Evolutionary conservation across 805 yeast species (phyloP), one percentile per base, ranked within the genome.

Genomic region (Lachancea fermentati): DNA sequence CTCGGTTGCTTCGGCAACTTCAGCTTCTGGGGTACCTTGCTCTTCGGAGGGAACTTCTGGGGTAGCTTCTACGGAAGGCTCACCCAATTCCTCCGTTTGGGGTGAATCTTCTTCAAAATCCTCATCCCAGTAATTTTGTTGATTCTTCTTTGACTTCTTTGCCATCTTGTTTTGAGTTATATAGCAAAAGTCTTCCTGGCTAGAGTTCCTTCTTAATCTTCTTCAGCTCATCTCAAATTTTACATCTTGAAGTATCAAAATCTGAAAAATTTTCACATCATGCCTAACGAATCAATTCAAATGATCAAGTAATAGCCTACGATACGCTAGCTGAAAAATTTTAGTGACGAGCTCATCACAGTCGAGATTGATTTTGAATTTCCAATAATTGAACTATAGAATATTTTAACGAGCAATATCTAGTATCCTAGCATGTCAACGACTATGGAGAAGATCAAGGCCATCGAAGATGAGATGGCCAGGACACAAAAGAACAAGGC

Each of bases 381-480:
- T n/a, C n/a, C n/a, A n/a, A n/a, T n/a, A n/a, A n/a, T n/a, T n/a
- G n/a, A n/a, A n/a, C n/a, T n/a, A n/a, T n/a, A n/a, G n/a, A n/a
- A n/a, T n/a, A n/a, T n/a, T n/a, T n/a, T n/a, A n/a, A n/a, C n/a
- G n/a, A n/a, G n/a, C n/a, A n/a, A n/a, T n/a, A n/a, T n/a, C n/a
- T n/a, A n/a, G n/a, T n/a, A n/a, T n/a, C n/a, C n/a, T n/a, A n/a
- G n/a, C n/a, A 79, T 79, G 84, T 69, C 79, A 48, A 79, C 85
- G 8, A 78, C 82, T 4, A 84, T 79, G 39, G 85, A 79, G 40
- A 74, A 83, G 62, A 83, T 84, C 59, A 81, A 84, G 69, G 81
- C 82, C 68, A 85, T 89, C 71, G 97, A 91, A 67, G 93, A 84
- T 67, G 98, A 91, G 73, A 91, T 91, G 98, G 89, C 97, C 69